phyloP scores from a whole-genome alignment of 495 filamentous ascomycete genomes.

The Hypoxylon crocopeplum region DNA sequence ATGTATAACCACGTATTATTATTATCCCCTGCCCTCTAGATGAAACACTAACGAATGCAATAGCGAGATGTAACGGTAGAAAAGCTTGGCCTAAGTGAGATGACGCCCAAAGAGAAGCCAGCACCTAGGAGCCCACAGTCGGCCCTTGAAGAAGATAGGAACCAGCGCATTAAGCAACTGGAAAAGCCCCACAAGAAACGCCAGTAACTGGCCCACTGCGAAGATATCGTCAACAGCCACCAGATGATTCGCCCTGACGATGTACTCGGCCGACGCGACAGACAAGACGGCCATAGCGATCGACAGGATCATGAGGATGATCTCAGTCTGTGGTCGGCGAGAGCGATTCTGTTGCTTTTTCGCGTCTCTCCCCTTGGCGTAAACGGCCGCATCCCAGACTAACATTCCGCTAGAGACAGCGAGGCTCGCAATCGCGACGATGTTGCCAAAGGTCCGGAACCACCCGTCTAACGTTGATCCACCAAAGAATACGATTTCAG shows the following conservation, averaged over 20 bases:
- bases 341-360: neutral
- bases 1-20: too few relatives aligned
- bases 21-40: too few relatives aligned
- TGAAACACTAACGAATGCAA: too few relatives aligned
- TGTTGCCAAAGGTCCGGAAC: slow-evolving; percentile 30
- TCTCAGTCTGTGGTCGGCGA: slow-evolving; percentile 19
- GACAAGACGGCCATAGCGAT: slow-evolving; percentile 19
- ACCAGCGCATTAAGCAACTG: slow-evolving; percentile 13
- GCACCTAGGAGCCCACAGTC: slow-evolving; percentile 16
- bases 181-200: slow-evolving; percentile 25
- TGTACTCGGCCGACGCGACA: slow-evolving; percentile 22
- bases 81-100: neutral
- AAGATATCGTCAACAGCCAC: slow-evolving; percentile 12
- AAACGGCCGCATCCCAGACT: slow-evolving; percentile 3
- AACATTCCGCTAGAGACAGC: slow-evolving; percentile 1
- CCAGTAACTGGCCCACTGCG: slow-evolving; percentile 20
- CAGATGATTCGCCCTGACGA: slow-evolving; percentile 20
- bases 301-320: slow-evolving; percentile 24
- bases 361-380: neutral
- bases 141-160: slow-evolving; percentile 3
- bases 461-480: slow-evolving; percentile 14
- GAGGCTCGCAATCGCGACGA: slow-evolving; percentile 5
- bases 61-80: neutral
- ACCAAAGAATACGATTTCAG: slow-evolving; percentile 21
- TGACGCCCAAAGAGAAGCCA: slow-evolving; percentile 21